These are phyloP conservation scores for Arthrobotrys musiformis DNA, from an alignment of 2,329 filamentous ascomycete species.

Conservation along the genomic window DNA sequence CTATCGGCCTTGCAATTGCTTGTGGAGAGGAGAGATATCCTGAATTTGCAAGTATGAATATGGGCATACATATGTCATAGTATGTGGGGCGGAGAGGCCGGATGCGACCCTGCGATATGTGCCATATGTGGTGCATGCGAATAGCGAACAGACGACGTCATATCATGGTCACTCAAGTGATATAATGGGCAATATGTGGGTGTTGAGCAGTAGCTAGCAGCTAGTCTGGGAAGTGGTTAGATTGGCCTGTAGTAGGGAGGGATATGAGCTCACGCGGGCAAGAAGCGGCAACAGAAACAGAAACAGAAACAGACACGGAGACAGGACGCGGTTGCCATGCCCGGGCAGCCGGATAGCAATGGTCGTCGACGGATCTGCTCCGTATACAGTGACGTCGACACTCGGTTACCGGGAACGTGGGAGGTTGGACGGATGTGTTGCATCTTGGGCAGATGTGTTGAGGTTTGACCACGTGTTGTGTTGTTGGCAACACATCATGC, in stretches of 20 bases:
- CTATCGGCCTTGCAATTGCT: no score
- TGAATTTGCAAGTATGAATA: background rate
- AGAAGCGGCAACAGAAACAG: background rate
- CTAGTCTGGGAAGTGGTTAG: no score
- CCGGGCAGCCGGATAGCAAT: slow-evolving; percentile 5
- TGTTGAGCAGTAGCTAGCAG: background rate
- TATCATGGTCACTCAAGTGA: no score
- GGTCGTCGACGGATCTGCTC: no score
- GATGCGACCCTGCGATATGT: background rate
- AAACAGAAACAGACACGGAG: no score
- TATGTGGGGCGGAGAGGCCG: slow-evolving; percentile 12
- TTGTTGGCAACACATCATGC: background rate
- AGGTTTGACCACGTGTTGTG: slow-evolving; percentile 13
- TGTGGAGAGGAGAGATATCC: slow-evolving; percentile 1
- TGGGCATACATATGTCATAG: slow-evolving; percentile 4
- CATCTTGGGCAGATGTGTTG: background rate
- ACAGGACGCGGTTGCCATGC: no score
- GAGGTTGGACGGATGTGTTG: background rate
- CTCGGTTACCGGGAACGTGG: background rate
- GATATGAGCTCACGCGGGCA: background rate
- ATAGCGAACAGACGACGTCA: no score
- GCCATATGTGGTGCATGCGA: background rate
- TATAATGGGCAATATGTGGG: background rate
- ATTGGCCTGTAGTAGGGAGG: no score
- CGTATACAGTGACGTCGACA: slow-evolving; percentile 8